Percentiles rank a stretch among this genome's conserved stretches.
These are phyloP conservation scores for Aspergillus steynii DNA, from an alignment of 495 filamentous ascomycete genomes.

Conservation along the genomic window DNA sequence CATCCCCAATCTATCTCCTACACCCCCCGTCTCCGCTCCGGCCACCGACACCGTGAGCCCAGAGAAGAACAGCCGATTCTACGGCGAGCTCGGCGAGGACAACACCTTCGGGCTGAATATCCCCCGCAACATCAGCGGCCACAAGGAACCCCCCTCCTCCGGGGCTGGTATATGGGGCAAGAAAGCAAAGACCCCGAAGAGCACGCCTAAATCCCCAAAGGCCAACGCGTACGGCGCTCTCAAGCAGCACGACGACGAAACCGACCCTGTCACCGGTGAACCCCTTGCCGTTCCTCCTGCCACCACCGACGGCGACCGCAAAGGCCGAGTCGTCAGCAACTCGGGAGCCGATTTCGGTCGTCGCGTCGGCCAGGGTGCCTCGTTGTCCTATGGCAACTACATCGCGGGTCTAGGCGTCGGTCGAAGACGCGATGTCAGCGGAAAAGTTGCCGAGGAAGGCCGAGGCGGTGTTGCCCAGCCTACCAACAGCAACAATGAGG, in stretches of 20 bases:
- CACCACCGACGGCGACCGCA: conserved; percentile 38
- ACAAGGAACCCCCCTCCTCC: conserved; percentile 1
- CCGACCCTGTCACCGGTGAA: conserved; percentile 24
- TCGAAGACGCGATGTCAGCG: conserved; percentile 71
- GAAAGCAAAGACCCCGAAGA: conserved; percentile 35
- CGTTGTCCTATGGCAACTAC: conserved; percentile 59
- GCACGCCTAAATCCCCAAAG: conserved; percentile 31
- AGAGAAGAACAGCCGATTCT: conserved; percentile 35
- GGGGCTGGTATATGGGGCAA: conserved; percentile 14
- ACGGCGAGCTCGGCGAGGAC: conserved; percentile 37
- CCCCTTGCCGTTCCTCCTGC: conserved; percentile 20
- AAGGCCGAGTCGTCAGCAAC: conserved; percentile 54
- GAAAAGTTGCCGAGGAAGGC: conserved; percentile 84
- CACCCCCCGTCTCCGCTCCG: conserved; percentile 16
- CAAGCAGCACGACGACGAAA: conserved; percentile 40
- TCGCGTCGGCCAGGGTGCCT: conserved; percentile 27
- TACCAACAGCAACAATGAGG: conserved; percentile 4
- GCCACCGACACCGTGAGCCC: conserved; percentile 20
- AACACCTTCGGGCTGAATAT: conserved; percentile 19
- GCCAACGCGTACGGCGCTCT: conserved; percentile 35
- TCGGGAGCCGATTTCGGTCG: conserved; percentile 51
- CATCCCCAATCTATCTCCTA: conserved; percentile 38
- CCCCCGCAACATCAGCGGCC: conserved; percentile 27
- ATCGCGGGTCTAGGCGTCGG: conserved; percentile 50
- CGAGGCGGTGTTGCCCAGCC: conserved; percentile 43